These are phyloP conservation scores for Crithidia sp. DNA, from an alignment of 208 protist genomes.

Conservation along the genomic window DNA sequence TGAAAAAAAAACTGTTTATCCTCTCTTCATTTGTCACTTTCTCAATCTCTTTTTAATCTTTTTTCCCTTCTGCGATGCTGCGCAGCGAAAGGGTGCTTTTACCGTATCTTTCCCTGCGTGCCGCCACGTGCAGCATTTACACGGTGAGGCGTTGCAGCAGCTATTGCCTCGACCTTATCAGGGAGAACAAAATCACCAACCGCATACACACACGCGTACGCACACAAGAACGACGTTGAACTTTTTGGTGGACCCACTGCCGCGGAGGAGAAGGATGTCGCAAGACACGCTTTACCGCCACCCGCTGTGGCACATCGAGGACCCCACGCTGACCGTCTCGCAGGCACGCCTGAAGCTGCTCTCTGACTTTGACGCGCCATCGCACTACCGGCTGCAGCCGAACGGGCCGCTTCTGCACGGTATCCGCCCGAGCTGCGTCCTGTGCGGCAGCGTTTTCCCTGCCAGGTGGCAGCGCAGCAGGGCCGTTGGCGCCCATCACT, in stretches of 20 bases:
- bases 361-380: slow-evolving; percentile 73
- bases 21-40: not conserved
- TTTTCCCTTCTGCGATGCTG: not conserved
- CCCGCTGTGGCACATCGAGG: slow-evolving; percentile 74
- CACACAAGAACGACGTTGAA: too few species aligned
- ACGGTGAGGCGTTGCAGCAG: too few species aligned
- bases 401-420: slow-evolving; percentile 64
- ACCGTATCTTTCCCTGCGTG: not conserved
- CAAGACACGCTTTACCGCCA: slow-evolving; percentile 70
- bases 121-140: too few species aligned
- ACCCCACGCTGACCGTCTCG: slow-evolving; percentile 55
- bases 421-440: slow-evolving; percentile 46
- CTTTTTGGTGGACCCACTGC: too few species aligned
- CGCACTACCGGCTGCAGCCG: slow-evolving; percentile 52
- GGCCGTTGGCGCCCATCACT: slow-evolving; percentile 21
- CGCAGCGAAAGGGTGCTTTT: not conserved
- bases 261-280: slow-evolving; percentile 38
- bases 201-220: slow-evolving; percentile 12
- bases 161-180: too few species aligned
- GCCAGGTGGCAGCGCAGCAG: slow-evolving; percentile 22
- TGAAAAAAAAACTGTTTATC: not conserved
- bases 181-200: too few species aligned
- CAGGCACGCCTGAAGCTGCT: slow-evolving; percentile 72
- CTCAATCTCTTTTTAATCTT: not conserved
- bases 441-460: slow-evolving; percentile 19